These are phyloP conservation scores for Bryoglossum gracile DNA, from an alignment of 495 filamentous ascomycete species.

Conservation along the genomic window DNA sequence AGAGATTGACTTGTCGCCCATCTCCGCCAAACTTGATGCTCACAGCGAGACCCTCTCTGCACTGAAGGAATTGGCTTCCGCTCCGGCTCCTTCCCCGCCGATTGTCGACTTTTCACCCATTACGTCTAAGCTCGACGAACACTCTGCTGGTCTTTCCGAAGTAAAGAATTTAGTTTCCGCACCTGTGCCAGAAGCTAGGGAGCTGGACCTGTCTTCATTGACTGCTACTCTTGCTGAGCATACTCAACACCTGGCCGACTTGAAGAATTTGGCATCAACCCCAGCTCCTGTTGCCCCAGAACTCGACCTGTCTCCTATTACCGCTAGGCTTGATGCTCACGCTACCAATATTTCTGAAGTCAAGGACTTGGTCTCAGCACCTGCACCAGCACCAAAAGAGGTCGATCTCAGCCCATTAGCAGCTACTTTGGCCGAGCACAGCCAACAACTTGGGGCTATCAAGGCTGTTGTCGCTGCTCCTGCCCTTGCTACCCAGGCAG, in stretches of 20 bases:
- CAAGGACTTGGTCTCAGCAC: neutral
- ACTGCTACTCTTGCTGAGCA: neutral
- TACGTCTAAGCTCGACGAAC: neutral
- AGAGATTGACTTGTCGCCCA: slow-evolving; percentile 4
- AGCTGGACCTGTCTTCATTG: neutral
- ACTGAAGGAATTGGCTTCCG: slow-evolving; percentile 5
- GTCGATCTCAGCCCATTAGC: neutral
- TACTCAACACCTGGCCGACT: neutral
- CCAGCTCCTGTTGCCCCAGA: slow-evolving; percentile 5
- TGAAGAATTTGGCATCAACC: neutral
- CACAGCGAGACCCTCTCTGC: slow-evolving; percentile 1
- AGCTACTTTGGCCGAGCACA: slow-evolving; percentile 5
- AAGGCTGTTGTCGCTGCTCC: slow-evolving; percentile 2
- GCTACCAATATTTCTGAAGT: slow-evolving; percentile 1
- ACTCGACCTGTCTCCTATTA: slow-evolving; percentile 13
- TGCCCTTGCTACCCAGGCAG: slow-evolving; percentile 5
- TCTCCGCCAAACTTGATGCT: slow-evolving; percentile 8
- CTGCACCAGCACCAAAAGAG: neutral
- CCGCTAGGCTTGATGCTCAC: slow-evolving; percentile 13
- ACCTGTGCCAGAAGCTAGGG: neutral
- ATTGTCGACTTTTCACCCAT: slow-evolving; percentile 5
- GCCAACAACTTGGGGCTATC: no score
- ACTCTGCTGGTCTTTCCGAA: neutral
- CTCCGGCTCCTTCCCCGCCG: slow-evolving; percentile 7
- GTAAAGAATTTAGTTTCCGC: neutral